Evolutionary conservation across 257 asterid genomes (phyloP).

Genomic region (Cynanchum wilfordii): DNA sequence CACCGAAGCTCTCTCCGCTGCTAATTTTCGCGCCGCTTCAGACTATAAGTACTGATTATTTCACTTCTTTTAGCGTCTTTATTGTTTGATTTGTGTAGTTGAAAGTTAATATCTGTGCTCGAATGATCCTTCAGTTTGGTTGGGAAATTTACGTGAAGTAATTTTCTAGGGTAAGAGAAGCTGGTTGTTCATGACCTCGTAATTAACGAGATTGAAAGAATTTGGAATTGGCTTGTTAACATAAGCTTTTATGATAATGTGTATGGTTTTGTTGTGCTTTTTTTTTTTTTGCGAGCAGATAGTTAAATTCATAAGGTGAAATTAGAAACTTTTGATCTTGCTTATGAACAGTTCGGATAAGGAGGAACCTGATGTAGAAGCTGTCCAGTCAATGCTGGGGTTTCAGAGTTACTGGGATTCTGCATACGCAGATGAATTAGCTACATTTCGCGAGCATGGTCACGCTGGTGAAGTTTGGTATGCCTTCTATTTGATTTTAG

Average conservation of each 20-base stretch:
- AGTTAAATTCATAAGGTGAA: background rate
- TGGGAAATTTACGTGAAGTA: background rate
- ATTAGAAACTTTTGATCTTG: constrained; percentile 5
- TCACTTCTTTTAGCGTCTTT: background rate
- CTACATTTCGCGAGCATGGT: constrained; percentile 87
- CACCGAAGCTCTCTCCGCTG: constrained; percentile 82
- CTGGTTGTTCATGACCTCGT: background rate
- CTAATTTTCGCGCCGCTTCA: constrained; percentile 68
- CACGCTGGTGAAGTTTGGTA: constrained; percentile 97
- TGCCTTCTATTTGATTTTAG: constrained; percentile 17
- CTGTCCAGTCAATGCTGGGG: constrained; percentile 79
- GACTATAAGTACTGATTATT: constrained; percentile 59
- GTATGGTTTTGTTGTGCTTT: background rate
- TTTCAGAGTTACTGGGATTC: constrained; percentile 98
- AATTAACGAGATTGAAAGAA: background rate
- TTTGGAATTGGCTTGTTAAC: background rate
- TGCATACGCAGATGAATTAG: constrained; percentile 80
- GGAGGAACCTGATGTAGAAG: constrained; percentile 82
- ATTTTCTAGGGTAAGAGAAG: background rate
- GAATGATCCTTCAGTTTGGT: background rate
- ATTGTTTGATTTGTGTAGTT: background rate
- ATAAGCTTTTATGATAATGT: background rate
- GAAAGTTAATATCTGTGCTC: background rate
- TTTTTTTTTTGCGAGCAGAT: too few relatives aligned
- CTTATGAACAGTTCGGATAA: constrained; percentile 69